phyloP scores from a whole-genome alignment of 2,329 filamentous ascomycete genomes.

The Pseudogymnoascus sp. region DNA sequence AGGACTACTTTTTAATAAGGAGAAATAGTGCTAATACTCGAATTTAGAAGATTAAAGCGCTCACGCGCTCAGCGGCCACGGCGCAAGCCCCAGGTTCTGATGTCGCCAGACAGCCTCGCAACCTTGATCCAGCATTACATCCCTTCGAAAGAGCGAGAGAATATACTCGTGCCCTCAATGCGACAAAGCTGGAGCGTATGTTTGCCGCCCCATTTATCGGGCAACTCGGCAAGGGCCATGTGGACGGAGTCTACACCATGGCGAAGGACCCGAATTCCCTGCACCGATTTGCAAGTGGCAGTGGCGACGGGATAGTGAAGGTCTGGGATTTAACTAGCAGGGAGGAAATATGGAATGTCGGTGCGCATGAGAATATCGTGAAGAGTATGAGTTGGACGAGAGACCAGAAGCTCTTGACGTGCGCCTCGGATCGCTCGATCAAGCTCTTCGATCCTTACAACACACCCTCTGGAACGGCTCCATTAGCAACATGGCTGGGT shows the following conservation, averaged over 20 bases:
- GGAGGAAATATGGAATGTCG: constrained; percentile 66
- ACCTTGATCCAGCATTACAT: constrained; percentile 76
- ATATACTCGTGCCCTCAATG: constrained; percentile 70
- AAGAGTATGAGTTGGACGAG: constrained; percentile 86
- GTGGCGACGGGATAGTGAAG: constrained; percentile 88
- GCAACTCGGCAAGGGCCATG: constrained; percentile 81
- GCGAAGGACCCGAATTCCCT: constrained; percentile 71
- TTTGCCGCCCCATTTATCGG: constrained; percentile 77
- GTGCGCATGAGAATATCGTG: constrained; percentile 88
- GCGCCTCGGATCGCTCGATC: constrained; percentile 75
- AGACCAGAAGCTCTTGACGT: constrained; percentile 77
- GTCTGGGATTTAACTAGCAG: constrained; percentile 73
- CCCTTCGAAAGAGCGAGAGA: constrained; percentile 87
- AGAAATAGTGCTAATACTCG: neutral
- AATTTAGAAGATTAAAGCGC: constrained; percentile 51
- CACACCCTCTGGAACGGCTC: constrained; percentile 56
- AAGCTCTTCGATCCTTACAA: constrained; percentile 90
- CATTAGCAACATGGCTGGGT: constrained; percentile 77
- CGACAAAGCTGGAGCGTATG: constrained; percentile 89
- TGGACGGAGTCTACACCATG: constrained; percentile 80
- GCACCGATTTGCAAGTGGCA: constrained; percentile 70
- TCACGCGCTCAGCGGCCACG: constrained; percentile 55
- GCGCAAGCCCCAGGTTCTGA: constrained; percentile 59
- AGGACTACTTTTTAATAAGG: neutral
- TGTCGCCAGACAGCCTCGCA: constrained; percentile 56